These are phyloP conservation scores for Allium cepa DNA, from an alignment of 106 monocot species.

Conservation along the genomic window DNA sequence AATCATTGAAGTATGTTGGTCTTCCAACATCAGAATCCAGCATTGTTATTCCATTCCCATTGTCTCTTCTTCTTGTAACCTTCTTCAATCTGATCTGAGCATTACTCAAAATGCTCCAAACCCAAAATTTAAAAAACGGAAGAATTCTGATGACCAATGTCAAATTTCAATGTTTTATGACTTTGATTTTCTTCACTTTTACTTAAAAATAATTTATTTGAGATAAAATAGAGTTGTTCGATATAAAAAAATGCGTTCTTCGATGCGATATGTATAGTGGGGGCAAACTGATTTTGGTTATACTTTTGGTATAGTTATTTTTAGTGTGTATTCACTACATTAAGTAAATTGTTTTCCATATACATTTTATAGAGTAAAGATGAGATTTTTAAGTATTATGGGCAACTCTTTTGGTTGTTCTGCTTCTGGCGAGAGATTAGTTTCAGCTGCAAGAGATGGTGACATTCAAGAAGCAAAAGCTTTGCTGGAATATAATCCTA, in stretches of 20 bases:
- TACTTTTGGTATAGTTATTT: no score
- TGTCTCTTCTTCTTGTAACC: no score
- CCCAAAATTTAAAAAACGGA: neutral
- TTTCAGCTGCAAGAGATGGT: constrained; percentile 95
- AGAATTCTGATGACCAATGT: neutral
- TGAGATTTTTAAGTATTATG: constrained; percentile 86
- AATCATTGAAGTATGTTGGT: constrained; percentile 5
- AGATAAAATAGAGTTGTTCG: neutral
- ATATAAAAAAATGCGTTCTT: no score
- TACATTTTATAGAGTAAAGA: constrained; percentile 9
- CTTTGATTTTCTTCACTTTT: neutral
- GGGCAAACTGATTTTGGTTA: no score
- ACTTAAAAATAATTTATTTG: neutral
- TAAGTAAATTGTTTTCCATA: no score
- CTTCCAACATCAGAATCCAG: neutral
- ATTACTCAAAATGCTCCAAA: constrained; percentile 2
- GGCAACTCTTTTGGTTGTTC: constrained; percentile 98
- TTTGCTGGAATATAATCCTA: constrained; percentile 81
- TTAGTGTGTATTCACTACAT: no score
- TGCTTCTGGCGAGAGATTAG: constrained; percentile 85
- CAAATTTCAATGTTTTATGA: constrained; percentile 1
- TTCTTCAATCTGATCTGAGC: constrained; percentile 6
- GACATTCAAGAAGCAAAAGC: constrained; percentile 93
- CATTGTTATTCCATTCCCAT: neutral
- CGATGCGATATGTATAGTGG: no score